Evolutionary conservation across 768 basidiomycete genomes (phyloP).

Genomic region (Boletellus emodensis): DNA sequence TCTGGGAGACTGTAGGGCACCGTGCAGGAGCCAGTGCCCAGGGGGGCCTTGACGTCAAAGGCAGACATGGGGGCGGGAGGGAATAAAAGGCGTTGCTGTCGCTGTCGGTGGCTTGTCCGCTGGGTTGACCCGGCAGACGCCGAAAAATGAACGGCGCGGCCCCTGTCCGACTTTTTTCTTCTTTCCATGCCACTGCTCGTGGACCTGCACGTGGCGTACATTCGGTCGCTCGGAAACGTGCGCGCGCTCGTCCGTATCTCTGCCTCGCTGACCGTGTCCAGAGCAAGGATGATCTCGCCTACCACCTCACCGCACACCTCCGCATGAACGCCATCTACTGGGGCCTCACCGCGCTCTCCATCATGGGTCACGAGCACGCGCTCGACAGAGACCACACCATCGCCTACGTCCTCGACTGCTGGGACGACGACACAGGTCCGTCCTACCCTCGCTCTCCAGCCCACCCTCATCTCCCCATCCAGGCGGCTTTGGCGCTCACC

Average conservation of each 20-base stretch:
- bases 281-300: constrained; percentile 80
- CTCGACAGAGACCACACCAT: constrained; percentile 82
- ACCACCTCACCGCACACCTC: constrained; percentile 89
- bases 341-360: constrained; percentile 84
- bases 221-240: constrained; percentile 70
- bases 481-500: constrained; percentile 93
- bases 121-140: constrained; percentile 12
- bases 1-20: constrained; percentile 9
- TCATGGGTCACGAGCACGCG: constrained; percentile 77
- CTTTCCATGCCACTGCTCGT: constrained; percentile 39
- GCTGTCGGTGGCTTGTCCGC: constrained; percentile 8
- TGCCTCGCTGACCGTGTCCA: constrained; percentile 25
- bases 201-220: constrained; percentile 69
- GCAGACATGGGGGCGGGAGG: constrained; percentile 11
- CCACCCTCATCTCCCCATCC: background rate
- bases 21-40: constrained; percentile 15
- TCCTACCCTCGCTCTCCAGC: constrained; percentile 1
- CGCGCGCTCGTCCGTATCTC: constrained; percentile 3
- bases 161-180: no score
- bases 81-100: constrained; percentile 7
- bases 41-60: constrained; percentile 20
- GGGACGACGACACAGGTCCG: constrained; percentile 83
- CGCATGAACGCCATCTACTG: constrained; percentile 96
- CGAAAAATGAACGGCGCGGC: background rate
- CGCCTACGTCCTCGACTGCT: constrained; percentile 88